Evolutionary conservation across 495 filamentous ascomycete species (phyloP).

Genomic region (Corynascus novoguineensis): DNA sequence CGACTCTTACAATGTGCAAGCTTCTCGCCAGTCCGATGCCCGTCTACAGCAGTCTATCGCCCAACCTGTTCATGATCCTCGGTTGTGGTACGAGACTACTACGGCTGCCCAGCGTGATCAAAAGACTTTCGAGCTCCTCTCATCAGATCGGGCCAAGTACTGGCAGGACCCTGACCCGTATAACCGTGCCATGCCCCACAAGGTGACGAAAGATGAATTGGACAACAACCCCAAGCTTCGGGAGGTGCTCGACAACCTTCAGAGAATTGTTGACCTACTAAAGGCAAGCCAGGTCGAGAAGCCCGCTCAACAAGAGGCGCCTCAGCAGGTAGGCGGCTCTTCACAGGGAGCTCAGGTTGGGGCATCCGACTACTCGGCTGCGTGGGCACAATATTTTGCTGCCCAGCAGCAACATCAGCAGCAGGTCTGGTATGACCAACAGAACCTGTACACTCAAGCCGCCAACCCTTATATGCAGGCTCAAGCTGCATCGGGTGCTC

Average conservation of each 20-base stretch:
- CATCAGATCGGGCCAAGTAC: conserved; percentile 32
- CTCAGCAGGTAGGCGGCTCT: background rate
- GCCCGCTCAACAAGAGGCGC: conserved; percentile 7
- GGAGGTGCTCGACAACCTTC: conserved; percentile 25
- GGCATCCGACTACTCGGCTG: conserved; percentile 24
- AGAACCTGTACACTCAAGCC: conserved; percentile 19
- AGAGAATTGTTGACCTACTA: conserved; percentile 27
- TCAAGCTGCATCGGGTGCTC: conserved; percentile 5
- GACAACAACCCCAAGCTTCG: conserved; percentile 33
- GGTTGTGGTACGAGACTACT: conserved; percentile 2
- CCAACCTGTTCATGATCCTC: background rate
- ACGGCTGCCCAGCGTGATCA: conserved; percentile 21
- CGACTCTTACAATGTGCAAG: conserved; percentile 10
- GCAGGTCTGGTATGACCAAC: conserved; percentile 30
- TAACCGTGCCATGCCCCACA: conserved; percentile 21
- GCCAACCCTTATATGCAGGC: conserved; percentile 21
- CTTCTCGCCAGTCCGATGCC: conserved; percentile 3
- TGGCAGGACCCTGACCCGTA: conserved; percentile 31
- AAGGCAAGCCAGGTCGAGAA: background rate
- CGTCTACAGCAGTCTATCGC: background rate
- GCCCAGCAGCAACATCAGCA: conserved; percentile 25
- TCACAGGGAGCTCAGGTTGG: conserved; percentile 11
- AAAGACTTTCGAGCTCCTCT: conserved; percentile 27
- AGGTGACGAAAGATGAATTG: conserved; percentile 27
- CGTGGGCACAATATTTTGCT: conserved; percentile 31